Evolutionary conservation across 257 asterid genomes (phyloP), one percentile per base, ranked within the genome.

Genomic region (Orobanche coerulescens): DNA sequence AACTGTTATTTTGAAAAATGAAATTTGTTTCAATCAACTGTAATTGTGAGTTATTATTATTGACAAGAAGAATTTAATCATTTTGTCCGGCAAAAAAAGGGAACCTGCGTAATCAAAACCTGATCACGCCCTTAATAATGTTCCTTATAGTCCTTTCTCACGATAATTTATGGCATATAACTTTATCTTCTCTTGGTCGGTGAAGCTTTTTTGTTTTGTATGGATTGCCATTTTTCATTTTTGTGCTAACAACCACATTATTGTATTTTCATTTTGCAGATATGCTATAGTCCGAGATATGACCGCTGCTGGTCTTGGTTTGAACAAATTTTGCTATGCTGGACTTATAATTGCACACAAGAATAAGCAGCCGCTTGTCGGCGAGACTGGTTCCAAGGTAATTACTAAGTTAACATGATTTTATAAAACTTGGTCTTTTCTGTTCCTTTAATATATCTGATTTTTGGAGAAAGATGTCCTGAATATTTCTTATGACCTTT

Each of bases 281-380:
- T 71, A 73, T 66, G 95, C 95, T 36, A 84, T 93, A 68, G 92
- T 93, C 66, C 77, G 95, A 65, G 98, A 93, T 74, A 89, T 93
- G 98, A 89, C 95, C 42, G 90, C 95, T 64, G 95, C 91, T 73
- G 95, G 95, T 75, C 95, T 93, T 69, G 98, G 96, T 62, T 80
- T 93, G 84, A 88, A 93, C 76, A 84, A 73, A 70, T 93, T 72
- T 68, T 86, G 98, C 74, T 93, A 93, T 66, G 94, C 98, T 60
- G 98, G 95, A 60, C 77, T 93, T 60, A 85, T 93, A 65, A 74
- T 74, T 42, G 97, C 95, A 51, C 89, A 93, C 71, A 79, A 37
- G 79, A 86, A 89, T 73, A 82, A 78, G 85, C 57, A 57, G 79
- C 94, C 40, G n/a, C 73, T 58, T 63, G 31, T 85, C 9, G 78